phyloP scores from a whole-genome alignment of 805 yeast genomes.

The Kodamaea sagamina region DNA sequence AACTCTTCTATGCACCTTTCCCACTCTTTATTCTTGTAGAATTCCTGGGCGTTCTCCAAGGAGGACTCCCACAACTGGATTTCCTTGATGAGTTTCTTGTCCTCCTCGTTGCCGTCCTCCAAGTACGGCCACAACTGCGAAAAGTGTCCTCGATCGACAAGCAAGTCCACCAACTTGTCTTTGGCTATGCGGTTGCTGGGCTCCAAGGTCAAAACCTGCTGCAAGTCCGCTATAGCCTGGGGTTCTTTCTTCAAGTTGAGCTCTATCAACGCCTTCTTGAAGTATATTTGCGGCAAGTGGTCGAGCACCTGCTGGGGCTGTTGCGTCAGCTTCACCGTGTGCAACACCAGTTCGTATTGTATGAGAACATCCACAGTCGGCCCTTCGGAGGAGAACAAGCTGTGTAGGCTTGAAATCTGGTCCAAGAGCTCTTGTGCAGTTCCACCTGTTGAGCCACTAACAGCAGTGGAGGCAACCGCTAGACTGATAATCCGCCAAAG shows the following conservation, averaged over 20 bases:
- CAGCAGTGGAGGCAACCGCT: conserved; percentile 2
- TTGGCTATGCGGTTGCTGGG: conserved; percentile 50
- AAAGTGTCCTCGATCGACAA: conserved; percentile 54
- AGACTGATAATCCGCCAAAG: conserved; percentile 8
- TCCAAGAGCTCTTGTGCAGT: conserved; percentile 1
- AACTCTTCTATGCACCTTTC: conserved; percentile 30
- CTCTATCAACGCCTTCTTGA: conserved; percentile 63
- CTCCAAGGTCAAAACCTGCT: conserved; percentile 45
- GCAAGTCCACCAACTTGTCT: conserved; percentile 48
- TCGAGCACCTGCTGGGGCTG: conserved; percentile 13
- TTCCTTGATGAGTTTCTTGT: conserved; percentile 13
- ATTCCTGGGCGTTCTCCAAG: conserved; percentile 14
- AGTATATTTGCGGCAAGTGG: conserved; percentile 47
- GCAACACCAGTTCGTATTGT: conserved; percentile 22
- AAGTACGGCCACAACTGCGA: conserved; percentile 18
- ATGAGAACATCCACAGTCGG: conserved; percentile 30
- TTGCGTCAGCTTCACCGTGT: conserved; percentile 9
- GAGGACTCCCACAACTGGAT: conserved; percentile 23
- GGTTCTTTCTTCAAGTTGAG: conserved; percentile 55
- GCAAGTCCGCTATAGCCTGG: conserved; percentile 55
- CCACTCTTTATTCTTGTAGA: conserved; percentile 19
- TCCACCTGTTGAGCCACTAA: not conserved
- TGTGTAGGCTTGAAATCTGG: conserved; percentile 12
- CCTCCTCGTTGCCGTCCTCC: not conserved
- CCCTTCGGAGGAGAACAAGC: conserved; percentile 29